Percentiles rank a stretch among this genome's conserved stretches.
These are phyloP conservation scores for Annulohypoxylon truncatum DNA, from an alignment of 2,329 filamentous ascomycete genomes.

Conservation along the genomic window DNA sequence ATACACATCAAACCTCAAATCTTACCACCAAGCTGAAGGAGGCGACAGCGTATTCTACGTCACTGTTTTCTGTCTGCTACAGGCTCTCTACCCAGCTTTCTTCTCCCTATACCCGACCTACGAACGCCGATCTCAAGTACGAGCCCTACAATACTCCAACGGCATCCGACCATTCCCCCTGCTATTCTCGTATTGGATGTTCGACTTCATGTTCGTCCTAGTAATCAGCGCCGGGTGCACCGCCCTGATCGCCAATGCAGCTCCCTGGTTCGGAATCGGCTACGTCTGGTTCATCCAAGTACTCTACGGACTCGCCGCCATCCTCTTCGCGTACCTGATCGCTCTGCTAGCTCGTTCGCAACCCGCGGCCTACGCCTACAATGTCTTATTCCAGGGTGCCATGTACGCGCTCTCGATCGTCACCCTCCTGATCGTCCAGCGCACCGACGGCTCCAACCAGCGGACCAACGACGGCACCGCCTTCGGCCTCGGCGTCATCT, in stretches of 20 bases:
- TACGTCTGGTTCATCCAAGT: conserved; percentile 73
- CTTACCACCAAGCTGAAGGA: conserved; percentile 36
- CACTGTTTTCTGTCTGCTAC: conserved; percentile 51
- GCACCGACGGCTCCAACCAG: conserved; percentile 42
- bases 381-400: conserved; percentile 44
- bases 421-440: conserved; percentile 40
- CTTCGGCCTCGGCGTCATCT: conserved; percentile 68
- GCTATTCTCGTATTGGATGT: conserved; percentile 72
- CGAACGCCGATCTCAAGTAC: conserved; percentile 70
- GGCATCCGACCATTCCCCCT: conserved; percentile 71
- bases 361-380: conserved; percentile 72
- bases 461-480: conserved; percentile 67
- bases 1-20: conserved; percentile 22
- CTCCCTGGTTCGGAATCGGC: conserved; percentile 67
- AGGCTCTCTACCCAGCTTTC: conserved; percentile 72
- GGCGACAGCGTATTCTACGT: conserved; percentile 41
- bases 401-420: conserved; percentile 46
- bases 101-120: conserved; percentile 74
- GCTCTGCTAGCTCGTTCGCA: conserved; percentile 72
- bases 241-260: conserved; percentile 65
- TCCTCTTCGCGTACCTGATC: conserved; percentile 70
- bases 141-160: conserved; percentile 76
- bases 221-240: conserved; percentile 55
- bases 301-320: conserved; percentile 72
- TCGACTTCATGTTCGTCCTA: conserved; percentile 72